phyloP scores from a whole-genome alignment of 129 eudicot genomes.

The Escallonia rubra region DNA sequence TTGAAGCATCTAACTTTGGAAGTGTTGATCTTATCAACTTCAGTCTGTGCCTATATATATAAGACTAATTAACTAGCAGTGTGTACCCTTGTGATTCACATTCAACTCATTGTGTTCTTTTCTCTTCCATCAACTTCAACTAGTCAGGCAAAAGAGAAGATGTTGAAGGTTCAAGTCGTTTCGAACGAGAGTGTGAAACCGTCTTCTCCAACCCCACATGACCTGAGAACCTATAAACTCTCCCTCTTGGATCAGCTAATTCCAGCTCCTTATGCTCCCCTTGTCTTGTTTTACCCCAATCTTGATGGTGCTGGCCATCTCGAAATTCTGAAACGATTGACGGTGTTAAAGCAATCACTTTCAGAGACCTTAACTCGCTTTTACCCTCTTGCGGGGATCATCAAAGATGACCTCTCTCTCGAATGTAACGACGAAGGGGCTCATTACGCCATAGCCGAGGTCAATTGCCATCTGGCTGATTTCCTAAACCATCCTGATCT shows the following conservation, averaged over 20 bases:
- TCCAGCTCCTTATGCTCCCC: constrained; percentile 71
- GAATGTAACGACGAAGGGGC: constrained; percentile 69
- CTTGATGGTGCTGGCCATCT: constrained; percentile 1
- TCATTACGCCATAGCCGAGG: constrained; percentile 33
- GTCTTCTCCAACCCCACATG: constrained; percentile 58
- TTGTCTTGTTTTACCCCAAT: constrained; percentile 50
- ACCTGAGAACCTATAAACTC: constrained; percentile 47
- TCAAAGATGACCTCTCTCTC: constrained; percentile 47
- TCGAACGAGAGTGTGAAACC: constrained; percentile 57
- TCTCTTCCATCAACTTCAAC: too few species aligned
- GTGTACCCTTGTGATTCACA: too few species aligned
- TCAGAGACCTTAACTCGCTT: constrained; percentile 49
- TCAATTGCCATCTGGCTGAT: constrained; percentile 18
- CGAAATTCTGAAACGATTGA: constrained; percentile 21
- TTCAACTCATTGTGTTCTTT: background rate
- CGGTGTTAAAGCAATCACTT: constrained; percentile 37
- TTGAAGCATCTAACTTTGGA: background rate
- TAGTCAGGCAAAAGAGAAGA: constrained; percentile 1
- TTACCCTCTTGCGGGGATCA: constrained; percentile 64
- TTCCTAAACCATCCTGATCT: constrained; percentile 35
- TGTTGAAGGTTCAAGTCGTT: constrained; percentile 35
- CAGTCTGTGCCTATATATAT: background rate
- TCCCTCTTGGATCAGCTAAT: constrained; percentile 65
- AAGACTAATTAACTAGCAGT: background rate
- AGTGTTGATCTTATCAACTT: background rate